Evolutionary conservation across 164 flowering plant species (phyloP).

Genomic region (Macadamia integrifolia): DNA sequence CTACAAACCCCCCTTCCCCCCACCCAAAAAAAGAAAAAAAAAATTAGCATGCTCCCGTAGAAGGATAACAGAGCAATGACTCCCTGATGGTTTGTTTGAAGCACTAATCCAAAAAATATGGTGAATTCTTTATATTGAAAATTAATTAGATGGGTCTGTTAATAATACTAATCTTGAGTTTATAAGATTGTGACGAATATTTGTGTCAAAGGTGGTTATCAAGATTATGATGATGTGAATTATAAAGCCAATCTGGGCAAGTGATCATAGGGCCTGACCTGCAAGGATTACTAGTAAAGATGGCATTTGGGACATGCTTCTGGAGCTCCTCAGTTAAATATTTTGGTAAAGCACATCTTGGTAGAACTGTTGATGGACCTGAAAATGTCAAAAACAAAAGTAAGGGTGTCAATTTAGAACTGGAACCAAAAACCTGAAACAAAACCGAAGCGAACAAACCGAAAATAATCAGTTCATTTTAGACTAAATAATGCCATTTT

Average conservation of each 20-base stretch:
- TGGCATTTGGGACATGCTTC: conserved; percentile 61
- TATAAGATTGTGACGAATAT: background rate
- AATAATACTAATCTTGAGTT: background rate
- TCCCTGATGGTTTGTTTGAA: no score
- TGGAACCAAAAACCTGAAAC: no score
- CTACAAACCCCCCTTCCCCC: no score
- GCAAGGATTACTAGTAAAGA: conserved; percentile 90
- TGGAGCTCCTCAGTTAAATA: conserved; percentile 77
- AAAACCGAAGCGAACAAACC: no score
- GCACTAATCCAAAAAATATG: background rate
- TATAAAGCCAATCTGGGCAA: background rate
- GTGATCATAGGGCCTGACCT: conserved; percentile 36
- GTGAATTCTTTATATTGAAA: background rate
- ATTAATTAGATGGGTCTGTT: background rate
- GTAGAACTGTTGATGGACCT: conserved; percentile 91
- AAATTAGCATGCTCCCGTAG: no score
- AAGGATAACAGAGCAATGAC: no score
- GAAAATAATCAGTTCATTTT: no score
- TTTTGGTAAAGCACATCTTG: conserved; percentile 69
- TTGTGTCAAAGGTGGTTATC: background rate
- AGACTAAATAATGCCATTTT: no score
- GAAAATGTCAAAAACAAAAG: conserved; percentile 10
- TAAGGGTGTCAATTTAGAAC: no score
- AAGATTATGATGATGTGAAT: background rate
- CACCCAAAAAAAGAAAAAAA: no score